Conservation (phyloP, 495 filamentous ascomycete species). For the Amorphotheca resinae region DNA sequence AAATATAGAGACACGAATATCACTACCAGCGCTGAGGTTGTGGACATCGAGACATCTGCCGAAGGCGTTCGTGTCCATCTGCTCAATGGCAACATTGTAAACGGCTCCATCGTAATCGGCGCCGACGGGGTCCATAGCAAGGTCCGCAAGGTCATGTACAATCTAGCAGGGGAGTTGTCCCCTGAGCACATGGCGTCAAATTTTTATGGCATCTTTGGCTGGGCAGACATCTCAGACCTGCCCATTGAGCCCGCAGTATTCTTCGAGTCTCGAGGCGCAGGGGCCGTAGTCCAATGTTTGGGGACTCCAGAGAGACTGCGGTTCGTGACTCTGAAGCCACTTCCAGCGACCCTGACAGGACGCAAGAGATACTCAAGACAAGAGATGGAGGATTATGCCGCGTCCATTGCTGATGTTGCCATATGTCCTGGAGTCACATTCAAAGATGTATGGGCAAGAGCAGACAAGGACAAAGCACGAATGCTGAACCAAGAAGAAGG, state of each 20-base stretch:
- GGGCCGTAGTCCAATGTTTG: neutral
- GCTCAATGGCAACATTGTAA: slow-evolving; percentile 12
- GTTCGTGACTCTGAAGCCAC: neutral
- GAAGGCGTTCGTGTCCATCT: slow-evolving; percentile 18
- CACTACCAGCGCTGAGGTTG: neutral
- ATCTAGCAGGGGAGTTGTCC: neutral
- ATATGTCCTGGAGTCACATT: slow-evolving; percentile 7
- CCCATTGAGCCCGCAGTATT: neutral
- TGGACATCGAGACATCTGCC: slow-evolving; percentile 11
- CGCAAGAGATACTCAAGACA: neutral
- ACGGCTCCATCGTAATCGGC: slow-evolving; percentile 21
- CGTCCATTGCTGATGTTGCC: neutral
- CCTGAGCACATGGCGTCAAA: neutral
- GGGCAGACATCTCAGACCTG: slow-evolving; percentile 4
- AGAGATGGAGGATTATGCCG: neutral
- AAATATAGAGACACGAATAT: neutral
- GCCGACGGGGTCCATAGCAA: slow-evolving; percentile 22
- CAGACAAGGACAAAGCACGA: slow-evolving; percentile 1
- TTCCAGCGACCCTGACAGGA: neutral
- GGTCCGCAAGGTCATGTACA: slow-evolving; percentile 14
- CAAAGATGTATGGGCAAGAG: slow-evolving; percentile 26
- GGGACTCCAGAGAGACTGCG: neutral
- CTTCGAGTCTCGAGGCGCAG: slow-evolving; percentile 4
- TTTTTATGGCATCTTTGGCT: neutral
- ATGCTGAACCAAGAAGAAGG: slow-evolving; percentile 25